Evolutionary conservation across 768 basidiomycete species (phyloP), one percentile per base, ranked within the genome.

Genomic region (Amanita rubescens): DNA sequence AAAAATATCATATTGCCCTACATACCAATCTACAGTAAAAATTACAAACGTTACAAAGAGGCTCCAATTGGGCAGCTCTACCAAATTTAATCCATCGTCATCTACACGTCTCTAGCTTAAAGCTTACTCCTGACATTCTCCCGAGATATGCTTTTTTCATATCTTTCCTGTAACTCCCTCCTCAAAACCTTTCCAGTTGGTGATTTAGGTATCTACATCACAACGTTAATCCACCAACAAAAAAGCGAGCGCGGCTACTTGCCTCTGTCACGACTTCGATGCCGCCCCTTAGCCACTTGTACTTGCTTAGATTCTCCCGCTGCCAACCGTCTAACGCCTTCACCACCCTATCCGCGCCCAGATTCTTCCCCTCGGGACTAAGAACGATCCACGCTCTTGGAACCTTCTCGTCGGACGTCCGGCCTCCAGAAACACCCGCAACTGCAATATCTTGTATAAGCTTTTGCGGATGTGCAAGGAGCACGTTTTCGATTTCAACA

Each of bases 361-460:
- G 60, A 39, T 67, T 70, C 60, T 73, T 75, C 6, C 90, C 89
- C 1, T 63, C 61, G 0, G 68, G 57, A 53, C 81, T 85, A 6
- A 90, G 67, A 0, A 90, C 85, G 39, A 91, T 61, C 89, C 89
- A 91, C 1, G 90, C 90, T 1, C 82, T 78, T 0, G 89, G 88
- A 1, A 85, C 74, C 59, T 81, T 82, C 68, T 90, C 89, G 60
- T 89, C 86, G 0, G 73, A 71, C 0, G 83, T 83, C 3, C 84
- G 81, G 0, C 82, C 85, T 11, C 86, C 86, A 17, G 72, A 76
- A 1, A 92, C 85, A 12, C 89, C 89, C 0, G 84, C 86, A 15
- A 91, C 89, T 1, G 76, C 74, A 12, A 72, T 85, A 57, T 91
- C 90, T 8, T 63, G 66, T 55, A 90, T 77, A 44, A 89, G 73